Percentiles rank a stretch among this genome's conserved stretches.
Conservation (phyloP, 192 early-diverging fungal species). For the Backusella westeae region DNA sequence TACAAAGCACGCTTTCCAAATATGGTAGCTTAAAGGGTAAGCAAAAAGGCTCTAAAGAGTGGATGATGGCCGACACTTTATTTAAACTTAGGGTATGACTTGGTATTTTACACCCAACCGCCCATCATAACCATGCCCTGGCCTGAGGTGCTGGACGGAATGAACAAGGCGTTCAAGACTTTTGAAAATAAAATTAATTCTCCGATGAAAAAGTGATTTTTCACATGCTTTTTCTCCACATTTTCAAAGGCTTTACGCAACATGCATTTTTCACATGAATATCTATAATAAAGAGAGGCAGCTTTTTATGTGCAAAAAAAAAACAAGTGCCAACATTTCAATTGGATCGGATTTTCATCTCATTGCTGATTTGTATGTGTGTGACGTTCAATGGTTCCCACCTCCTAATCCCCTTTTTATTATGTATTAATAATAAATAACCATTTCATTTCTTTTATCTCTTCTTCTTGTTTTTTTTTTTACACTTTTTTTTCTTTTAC, state of each 20-base stretch:
- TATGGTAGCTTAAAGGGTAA: background rate
- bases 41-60: background rate
- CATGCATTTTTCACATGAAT: constrained; percentile 7
- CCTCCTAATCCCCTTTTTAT: background rate
- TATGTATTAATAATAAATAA: background rate
- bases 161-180: background rate
- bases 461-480: background rate
- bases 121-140: background rate
- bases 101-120: background rate
- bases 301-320: background rate
- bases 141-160: background rate
- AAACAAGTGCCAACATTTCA: background rate
- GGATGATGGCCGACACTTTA: background rate
- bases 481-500: background rate
- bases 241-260: background rate
- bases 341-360: constrained; percentile 4
- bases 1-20: background rate
- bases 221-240: constrained; percentile 19
- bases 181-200: background rate
- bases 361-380: background rate
- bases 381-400: background rate
- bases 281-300: background rate
- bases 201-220: background rate
- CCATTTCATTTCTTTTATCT: background rate
- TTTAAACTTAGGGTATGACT: constrained; percentile 6